Base-by-base conservation (phyloP, 2,329 filamentous ascomycete species). In the Didymella exigua region DNA sequence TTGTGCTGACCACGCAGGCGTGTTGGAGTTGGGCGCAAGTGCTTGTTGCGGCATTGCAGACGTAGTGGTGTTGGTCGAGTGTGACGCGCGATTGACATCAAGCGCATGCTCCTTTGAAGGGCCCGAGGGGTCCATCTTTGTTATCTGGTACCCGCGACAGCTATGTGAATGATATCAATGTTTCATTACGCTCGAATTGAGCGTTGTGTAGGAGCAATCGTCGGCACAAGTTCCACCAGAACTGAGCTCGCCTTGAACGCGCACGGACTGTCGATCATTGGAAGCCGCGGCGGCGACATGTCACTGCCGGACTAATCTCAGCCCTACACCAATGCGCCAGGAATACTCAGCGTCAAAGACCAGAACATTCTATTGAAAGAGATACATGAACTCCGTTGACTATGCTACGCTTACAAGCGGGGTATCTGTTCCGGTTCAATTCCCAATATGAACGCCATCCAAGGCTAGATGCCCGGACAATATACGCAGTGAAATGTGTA, bases 1-100 rank as follows among this genome's bases (percentile, higher is more conserved):
- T 44, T 71, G 68, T 33, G 69, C 62, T 46, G 69, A 61, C 65
- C 66, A 69, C 49, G 67, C 57, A 31, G 64, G 49, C n/a, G 65
- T 43, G 24, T 54, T 59, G 48, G 70, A 54, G 27, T 48, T 58
- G 49, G 69, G 56, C 54, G 63, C 54, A 49, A 56, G 61, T 38
- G 59, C 36, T 52, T 63, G 62, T 53, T 66, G 65, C 59, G 62
- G 53, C 49, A 59, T 54, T 50, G 60, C 49, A 41, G 61, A 58
- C 47, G 68, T 62, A 29, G 41, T 63, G 50, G 47, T 63, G 34
- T 46, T 63, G 21, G 40, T 49, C 45, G 37, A 44, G 54, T 47
- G 50, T 54, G 65, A 50, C 19, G 60, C 52, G 44, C 51, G 60
- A 68, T 69, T 69, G 60, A 43, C 54, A 45, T 56, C 44, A 38